phyloP scores from a whole-genome alignment of 2,329 filamentous ascomycete genomes.

The Penicillium sp. region DNA sequence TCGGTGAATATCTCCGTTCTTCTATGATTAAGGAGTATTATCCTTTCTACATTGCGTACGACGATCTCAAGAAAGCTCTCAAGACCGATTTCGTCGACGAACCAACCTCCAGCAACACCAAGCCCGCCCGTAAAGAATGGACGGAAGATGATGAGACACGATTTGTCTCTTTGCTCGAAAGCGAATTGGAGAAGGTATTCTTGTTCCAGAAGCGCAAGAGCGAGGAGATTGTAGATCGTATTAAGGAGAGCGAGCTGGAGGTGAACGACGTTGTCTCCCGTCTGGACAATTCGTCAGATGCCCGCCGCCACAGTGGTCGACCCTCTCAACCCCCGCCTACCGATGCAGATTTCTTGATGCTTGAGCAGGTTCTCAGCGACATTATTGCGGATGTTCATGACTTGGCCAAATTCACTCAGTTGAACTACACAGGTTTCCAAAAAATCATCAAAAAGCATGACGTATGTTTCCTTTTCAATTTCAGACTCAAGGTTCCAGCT shows the following conservation, averaged over 20 bases:
- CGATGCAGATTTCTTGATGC: conserved; percentile 89
- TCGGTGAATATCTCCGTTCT: conserved; percentile 93
- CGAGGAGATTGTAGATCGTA: conserved; percentile 89
- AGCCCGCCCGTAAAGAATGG: conserved; percentile 66
- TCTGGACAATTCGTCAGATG: conserved; percentile 57
- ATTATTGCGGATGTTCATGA: conserved; percentile 99
- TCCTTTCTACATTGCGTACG: conserved; percentile 98
- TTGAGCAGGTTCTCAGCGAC: conserved; percentile 94
- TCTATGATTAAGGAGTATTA: conserved; percentile 96
- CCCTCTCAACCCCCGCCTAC: conserved; percentile 51
- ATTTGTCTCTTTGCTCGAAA: conserved; percentile 84
- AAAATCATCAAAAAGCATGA: conserved; percentile 99
- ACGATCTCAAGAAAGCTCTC: conserved; percentile 83
- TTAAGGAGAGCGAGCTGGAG: conserved; percentile 82
- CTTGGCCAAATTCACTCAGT: conserved; percentile 93
- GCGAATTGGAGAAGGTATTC: conserved; percentile 94
- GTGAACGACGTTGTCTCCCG: conserved; percentile 82
- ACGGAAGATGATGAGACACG: conserved; percentile 85
- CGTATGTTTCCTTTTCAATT: conserved; percentile 52
- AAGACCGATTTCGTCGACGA: conserved; percentile 66
- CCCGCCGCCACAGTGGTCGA: conserved; percentile 33
- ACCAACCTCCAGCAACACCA: conserved; percentile 47
- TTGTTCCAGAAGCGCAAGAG: conserved; percentile 97
- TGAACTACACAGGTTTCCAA: conserved; percentile 99
- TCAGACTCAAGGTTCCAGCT: background rate